Percentiles rank a stretch among this genome's conserved stretches.
These are phyloP conservation scores for Raddia distichophylla DNA, from an alignment of 176 grass and related monocot genomes.

Conservation along the genomic window DNA sequence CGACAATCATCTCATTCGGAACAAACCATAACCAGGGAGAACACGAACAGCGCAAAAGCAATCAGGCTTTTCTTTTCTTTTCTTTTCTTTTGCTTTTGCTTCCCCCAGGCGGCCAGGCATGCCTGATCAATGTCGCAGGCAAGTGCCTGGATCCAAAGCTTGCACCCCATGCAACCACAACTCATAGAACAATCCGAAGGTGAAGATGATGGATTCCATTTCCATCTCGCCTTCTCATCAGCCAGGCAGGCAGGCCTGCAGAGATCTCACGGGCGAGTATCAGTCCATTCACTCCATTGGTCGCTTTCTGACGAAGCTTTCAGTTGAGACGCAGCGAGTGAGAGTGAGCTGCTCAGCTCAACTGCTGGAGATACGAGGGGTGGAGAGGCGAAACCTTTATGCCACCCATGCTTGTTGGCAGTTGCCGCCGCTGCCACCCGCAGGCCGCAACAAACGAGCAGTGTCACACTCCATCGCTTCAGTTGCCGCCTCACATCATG, in stretches of 20 bases:
- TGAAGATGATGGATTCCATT: background rate
- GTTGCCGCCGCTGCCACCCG: background rate
- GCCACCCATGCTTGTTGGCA: conserved; percentile 27
- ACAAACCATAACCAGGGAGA: background rate
- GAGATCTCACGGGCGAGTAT: background rate
- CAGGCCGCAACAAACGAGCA: background rate
- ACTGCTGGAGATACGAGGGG: background rate
- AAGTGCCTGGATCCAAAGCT: background rate
- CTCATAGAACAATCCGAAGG: background rate
- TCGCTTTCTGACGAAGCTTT: conserved; percentile 12
- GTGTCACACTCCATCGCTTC: background rate
- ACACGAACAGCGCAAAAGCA: conserved; percentile 41
- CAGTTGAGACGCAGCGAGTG: conserved; percentile 22
- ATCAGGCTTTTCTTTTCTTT: background rate
- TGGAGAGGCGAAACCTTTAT: background rate
- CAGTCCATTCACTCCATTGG: background rate
- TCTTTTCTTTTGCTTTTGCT: background rate
- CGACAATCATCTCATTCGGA: conserved; percentile 21
- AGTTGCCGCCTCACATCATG: conserved; percentile 31
- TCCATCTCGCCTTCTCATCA: background rate
- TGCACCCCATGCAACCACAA: background rate
- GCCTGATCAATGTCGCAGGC: background rate
- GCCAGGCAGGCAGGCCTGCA: background rate
- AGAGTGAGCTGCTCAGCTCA: background rate
- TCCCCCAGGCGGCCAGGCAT: no score